Conservation (phyloP, 2,329 filamentous ascomycete genomes). For the Pestalotiopsis sp. region DNA sequence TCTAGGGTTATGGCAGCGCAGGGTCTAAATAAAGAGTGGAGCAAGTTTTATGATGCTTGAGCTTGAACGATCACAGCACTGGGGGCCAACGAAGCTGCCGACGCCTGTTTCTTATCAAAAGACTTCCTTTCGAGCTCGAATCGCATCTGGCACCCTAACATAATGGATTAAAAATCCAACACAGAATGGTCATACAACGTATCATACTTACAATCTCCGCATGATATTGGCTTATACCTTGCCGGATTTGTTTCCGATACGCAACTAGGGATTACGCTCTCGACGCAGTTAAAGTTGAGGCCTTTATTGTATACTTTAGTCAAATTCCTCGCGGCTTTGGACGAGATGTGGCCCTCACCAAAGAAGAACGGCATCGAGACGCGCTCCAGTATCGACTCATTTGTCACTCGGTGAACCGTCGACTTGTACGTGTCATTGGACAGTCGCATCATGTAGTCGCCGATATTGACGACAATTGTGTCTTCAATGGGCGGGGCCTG, state of each 20-base stretch:
- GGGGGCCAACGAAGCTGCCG: constrained; percentile 23
- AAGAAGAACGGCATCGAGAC: constrained; percentile 62
- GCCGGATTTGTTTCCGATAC: constrained; percentile 46
- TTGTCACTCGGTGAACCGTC: constrained; percentile 54
- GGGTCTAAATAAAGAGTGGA: not conserved
- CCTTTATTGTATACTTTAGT: constrained; percentile 25
- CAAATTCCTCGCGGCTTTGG: not conserved
- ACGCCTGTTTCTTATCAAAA: constrained; percentile 26
- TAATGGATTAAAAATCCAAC: constrained; percentile 4
- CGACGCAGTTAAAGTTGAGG: constrained; percentile 54
- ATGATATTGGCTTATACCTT: constrained; percentile 54
- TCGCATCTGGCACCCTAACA: constrained; percentile 33
- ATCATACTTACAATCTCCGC: constrained; percentile 42
- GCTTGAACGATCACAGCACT: constrained; percentile 25
- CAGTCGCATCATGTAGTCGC: constrained; percentile 53
- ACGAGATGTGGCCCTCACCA: constrained; percentile 30
- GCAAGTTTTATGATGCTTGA: constrained; percentile 7
- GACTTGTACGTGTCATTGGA: constrained; percentile 53
- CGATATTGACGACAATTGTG: constrained; percentile 55
- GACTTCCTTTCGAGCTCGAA: constrained; percentile 33
- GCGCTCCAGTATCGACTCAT: constrained; percentile 40
- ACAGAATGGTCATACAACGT: not conserved
- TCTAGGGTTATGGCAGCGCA: not conserved
- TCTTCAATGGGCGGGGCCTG: constrained; percentile 44
- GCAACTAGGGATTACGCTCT: constrained; percentile 50